Evolutionary conservation across 148 eudicot species (phyloP).

Genomic region (Rhododendron ferrugineum): DNA sequence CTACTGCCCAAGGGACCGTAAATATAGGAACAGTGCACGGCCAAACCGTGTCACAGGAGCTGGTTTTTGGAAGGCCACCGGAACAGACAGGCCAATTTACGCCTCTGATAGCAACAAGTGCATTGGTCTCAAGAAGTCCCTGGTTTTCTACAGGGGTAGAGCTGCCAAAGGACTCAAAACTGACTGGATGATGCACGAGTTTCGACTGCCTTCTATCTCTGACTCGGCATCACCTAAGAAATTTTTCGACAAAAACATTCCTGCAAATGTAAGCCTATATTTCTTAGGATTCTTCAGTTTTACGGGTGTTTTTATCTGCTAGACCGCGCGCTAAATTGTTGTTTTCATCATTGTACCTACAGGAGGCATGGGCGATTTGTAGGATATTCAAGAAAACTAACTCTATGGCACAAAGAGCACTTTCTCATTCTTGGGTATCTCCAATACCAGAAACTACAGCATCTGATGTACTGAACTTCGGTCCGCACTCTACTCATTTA

Average conservation of each 20-base stretch:
- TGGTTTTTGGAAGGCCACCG: slow-evolving; percentile 96
- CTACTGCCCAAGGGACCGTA: slow-evolving; percentile 80
- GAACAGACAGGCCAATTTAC: slow-evolving; percentile 79
- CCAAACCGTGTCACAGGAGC: slow-evolving; percentile 88
- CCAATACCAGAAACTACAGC: slow-evolving; percentile 39
- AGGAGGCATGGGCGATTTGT: slow-evolving; percentile 9
- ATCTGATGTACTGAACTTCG: slow-evolving; percentile 32
- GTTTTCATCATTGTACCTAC: neutral
- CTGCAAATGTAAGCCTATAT: slow-evolving; percentile 31
- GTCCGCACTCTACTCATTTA: slow-evolving; percentile 22
- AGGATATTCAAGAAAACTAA: slow-evolving; percentile 11
- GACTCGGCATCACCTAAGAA: slow-evolving; percentile 37
- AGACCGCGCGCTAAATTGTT: neutral
- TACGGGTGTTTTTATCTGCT: neutral
- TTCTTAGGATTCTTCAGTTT: neutral
- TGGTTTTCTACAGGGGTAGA: slow-evolving; percentile 86
- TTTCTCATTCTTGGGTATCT: slow-evolving; percentile 41
- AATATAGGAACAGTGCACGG: slow-evolving; percentile 73
- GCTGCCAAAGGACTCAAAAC: slow-evolving; percentile 88
- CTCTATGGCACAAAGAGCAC: slow-evolving; percentile 2
- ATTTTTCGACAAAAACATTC: slow-evolving; percentile 40
- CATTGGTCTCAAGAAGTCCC: slow-evolving; percentile 87
- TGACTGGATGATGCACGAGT: slow-evolving; percentile 99
- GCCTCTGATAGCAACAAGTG: slow-evolving; percentile 60
- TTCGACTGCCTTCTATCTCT: slow-evolving; percentile 57